Evolutionary conservation across 2,329 filamentous ascomycete species (phyloP), one percentile per base, ranked within the genome.

Genomic region (Sporothrix brunneoviolacea): DNA sequence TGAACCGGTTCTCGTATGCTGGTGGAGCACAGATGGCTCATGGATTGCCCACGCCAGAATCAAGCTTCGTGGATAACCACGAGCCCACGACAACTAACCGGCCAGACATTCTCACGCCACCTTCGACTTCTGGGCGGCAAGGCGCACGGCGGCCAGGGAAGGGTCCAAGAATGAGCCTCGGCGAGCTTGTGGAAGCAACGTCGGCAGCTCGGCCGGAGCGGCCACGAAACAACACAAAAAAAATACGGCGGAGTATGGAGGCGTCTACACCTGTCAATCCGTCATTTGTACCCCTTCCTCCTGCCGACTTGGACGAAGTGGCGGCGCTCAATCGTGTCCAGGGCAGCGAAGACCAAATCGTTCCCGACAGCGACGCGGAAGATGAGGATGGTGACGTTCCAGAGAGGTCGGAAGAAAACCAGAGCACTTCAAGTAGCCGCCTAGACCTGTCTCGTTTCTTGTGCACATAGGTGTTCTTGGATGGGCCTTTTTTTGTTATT

Each of bases 311-410:
- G 22, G 66, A 66, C 8, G 77, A 81, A 57, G 68, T 80, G 4
- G 74, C 74, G 57, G 72, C 74, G 2, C 60, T 80, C 37, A 76
- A 79, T 57, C 60, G 58, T 47, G 53, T 66, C 10, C 55, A 65
- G 6, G 78, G 79, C 13, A 82, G 78, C 58, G 79, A 82, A 59
- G 79, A 82, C 51, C 69, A 77, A 49, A 72, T 82, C 54, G 63
- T 76, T 13, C 72, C 73, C 22, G 75, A 75, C 60, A 78, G 75
- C 54, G 74, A 76, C 52, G 72, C 58, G 16, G 74, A 76, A 49
- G 67, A 68, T 16, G 71, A 73, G 12, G 51, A 49, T 2, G n/a
- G 19, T 15, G 37, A 27, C 13, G 22, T 28, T 22, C 22, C 37
- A 18, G 38, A 22, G 4, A 8, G 30, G 3, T 7, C 13, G 19